phyloP scores from a whole-genome alignment of 148 eudicot genomes.

The Diospyros kaki region DNA sequence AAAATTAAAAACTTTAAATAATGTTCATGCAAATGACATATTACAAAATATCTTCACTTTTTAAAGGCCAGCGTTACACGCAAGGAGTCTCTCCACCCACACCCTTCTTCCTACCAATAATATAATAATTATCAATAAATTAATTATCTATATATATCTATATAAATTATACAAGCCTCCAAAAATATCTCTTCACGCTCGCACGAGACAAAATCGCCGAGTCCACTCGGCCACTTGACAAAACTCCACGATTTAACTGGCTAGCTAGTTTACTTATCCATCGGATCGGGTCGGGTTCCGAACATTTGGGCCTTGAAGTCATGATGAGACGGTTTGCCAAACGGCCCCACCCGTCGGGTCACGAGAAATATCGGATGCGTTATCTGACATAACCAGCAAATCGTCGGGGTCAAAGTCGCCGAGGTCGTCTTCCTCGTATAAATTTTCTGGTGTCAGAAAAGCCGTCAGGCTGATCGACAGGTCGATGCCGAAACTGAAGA shows the following conservation, averaged over 20 bases:
- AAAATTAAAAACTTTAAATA: no score
- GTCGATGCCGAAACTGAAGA: slow-evolving; percentile 11
- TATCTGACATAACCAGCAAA: slow-evolving; percentile 16
- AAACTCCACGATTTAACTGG: not conserved
- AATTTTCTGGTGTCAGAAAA: not conserved
- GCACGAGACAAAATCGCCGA: slow-evolving; percentile 15
- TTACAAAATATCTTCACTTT: no score
- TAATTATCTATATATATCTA: no score
- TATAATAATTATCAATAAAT: slow-evolving; percentile 4
- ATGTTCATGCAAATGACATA: no score
- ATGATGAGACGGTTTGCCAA: not conserved
- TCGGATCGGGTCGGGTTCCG: no score
- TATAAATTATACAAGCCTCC: not conserved
- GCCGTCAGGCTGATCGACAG: slow-evolving; percentile 15
- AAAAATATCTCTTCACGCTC: not conserved
- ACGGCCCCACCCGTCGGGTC: not conserved
- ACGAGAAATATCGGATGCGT: no score
- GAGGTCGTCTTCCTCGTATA: slow-evolving; percentile 15
- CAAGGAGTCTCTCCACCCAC: not conserved
- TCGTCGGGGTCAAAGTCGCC: slow-evolving; percentile 15
- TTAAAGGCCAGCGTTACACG: no score
- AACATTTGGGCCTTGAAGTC: no score
- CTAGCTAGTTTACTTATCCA: no score
- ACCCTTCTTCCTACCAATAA: not conserved
- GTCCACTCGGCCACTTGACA: not conserved